These are phyloP conservation scores for Aegilops bicornis DNA, from an alignment of 176 grass and related monocot genomes.

Conservation along the genomic window DNA sequence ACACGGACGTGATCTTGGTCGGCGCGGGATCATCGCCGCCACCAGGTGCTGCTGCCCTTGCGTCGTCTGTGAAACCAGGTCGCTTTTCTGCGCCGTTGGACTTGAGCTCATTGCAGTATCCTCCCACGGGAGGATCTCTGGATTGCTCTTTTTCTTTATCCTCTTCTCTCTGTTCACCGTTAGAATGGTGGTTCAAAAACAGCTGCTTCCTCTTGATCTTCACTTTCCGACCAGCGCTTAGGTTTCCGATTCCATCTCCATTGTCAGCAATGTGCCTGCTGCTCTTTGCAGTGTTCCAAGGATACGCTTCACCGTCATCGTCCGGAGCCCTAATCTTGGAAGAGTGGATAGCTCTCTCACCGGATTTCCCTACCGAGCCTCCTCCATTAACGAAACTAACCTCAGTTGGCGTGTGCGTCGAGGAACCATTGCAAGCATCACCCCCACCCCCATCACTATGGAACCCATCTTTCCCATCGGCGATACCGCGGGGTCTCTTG, in stretches of 20 bases:
- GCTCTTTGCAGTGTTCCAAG: neutral
- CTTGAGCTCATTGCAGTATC: constrained; percentile 18
- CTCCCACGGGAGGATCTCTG: constrained; percentile 24
- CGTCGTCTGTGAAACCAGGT: constrained; percentile 19
- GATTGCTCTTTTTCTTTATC: constrained; percentile 34
- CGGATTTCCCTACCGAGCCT: constrained; percentile 36
- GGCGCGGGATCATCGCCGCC: constrained; percentile 24
- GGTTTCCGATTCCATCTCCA: constrained; percentile 13
- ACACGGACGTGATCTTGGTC: constrained; percentile 63
- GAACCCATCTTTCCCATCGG: constrained; percentile 11
- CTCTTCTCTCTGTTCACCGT: constrained; percentile 31
- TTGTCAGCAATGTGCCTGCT: constrained; percentile 11
- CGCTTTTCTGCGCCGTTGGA: constrained; percentile 21
- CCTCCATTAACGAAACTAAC: constrained; percentile 36
- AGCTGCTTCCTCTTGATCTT: constrained; percentile 75
- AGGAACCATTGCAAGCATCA: constrained; percentile 40
- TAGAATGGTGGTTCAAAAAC: constrained; percentile 49
- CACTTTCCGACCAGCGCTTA: constrained; percentile 31
- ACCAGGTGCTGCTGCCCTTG: constrained; percentile 6
- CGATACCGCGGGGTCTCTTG: constrained; percentile 9
- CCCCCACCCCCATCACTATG: neutral
- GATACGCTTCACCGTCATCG: neutral
- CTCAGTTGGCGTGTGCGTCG: neutral
- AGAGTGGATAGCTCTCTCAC: constrained; percentile 14
- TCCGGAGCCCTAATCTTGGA: constrained; percentile 1